These are phyloP conservation scores for Exophiala viscosa DNA, from an alignment of 2,329 filamentous ascomycete genomes.

Conservation along the genomic window DNA sequence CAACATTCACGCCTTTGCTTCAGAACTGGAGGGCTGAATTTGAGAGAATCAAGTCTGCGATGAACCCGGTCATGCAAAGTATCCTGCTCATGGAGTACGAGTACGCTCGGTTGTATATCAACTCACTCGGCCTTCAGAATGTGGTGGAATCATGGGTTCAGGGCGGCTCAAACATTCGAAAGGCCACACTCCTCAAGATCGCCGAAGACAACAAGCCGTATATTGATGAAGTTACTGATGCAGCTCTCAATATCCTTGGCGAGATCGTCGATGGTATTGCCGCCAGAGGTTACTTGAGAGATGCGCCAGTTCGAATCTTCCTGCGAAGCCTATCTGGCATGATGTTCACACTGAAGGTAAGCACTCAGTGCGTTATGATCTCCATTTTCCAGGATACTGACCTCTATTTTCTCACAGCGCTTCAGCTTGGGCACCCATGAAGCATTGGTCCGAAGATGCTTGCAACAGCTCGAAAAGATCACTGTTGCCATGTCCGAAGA, in stretches of 20 bases:
- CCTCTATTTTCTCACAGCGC: constrained; percentile 39
- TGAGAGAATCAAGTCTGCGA: constrained; percentile 57
- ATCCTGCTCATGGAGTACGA: constrained; percentile 94
- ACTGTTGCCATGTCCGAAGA: constrained; percentile 57
- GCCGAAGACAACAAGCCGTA: constrained; percentile 54
- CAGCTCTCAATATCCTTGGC: constrained; percentile 58
- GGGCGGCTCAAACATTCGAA: constrained; percentile 21
- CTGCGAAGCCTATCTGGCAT: constrained; percentile 63
- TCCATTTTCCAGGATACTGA: constrained; percentile 16
- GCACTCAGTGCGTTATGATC: not conserved
- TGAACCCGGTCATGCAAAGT: constrained; percentile 52
- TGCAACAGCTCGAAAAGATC: constrained; percentile 57
- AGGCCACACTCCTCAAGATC: constrained; percentile 20
- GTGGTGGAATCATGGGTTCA: constrained; percentile 64
- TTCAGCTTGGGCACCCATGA: constrained; percentile 62
- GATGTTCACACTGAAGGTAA: constrained; percentile 61
- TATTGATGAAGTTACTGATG: constrained; percentile 60
- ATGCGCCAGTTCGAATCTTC: constrained; percentile 61
- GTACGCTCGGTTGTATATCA: constrained; percentile 66
- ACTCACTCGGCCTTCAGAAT: constrained; percentile 88
- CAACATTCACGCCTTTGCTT: constrained; percentile 75
- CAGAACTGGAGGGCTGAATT: constrained; percentile 77
- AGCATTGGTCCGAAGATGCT: constrained; percentile 57
- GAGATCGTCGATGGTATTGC: constrained; percentile 58
- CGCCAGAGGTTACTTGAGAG: constrained; percentile 56